These are phyloP conservation scores for Rhodotorula sp. DNA, from an alignment of 1,284 basidiomycete genomes.

Conservation along the genomic window DNA sequence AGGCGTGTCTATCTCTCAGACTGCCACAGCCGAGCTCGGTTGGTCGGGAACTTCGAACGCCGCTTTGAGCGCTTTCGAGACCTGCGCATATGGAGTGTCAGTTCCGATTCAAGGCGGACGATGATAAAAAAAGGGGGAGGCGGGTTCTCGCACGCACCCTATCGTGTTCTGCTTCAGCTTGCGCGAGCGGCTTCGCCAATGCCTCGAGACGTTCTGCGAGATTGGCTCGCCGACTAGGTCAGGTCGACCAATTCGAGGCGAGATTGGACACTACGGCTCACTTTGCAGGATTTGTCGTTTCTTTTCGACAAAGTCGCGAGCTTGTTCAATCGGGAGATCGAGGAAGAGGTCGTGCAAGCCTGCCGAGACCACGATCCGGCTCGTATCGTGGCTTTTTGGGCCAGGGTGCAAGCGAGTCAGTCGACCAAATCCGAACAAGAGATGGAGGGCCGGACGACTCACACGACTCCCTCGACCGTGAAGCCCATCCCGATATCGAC, in stretches of 20 bases:
- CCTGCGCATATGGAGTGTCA: background rate
- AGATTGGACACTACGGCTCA: background rate
- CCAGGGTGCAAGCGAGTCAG: background rate
- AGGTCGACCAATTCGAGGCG: background rate
- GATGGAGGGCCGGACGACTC: background rate
- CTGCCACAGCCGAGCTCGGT: background rate
- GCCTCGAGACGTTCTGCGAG: background rate
- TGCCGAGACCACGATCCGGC: slow-evolving; percentile 6
- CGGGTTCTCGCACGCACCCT: slow-evolving; percentile 10
- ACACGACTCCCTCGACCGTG: slow-evolving; percentile 32
- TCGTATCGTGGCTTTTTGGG: slow-evolving; percentile 10
- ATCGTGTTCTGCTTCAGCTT: slow-evolving; percentile 17
- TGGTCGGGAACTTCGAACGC: slow-evolving; percentile 16
- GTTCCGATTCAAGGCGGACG: no score
- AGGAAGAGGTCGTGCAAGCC: slow-evolving; percentile 29
- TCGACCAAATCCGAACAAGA: background rate
- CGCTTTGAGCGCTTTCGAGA: slow-evolving; percentile 16
- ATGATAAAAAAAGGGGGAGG: no score
- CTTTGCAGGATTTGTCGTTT: slow-evolving; percentile 13
- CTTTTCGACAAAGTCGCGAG: slow-evolving; percentile 15
- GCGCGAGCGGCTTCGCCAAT: slow-evolving; percentile 7
- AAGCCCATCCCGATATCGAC: slow-evolving; percentile 27
- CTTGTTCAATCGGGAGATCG: slow-evolving; percentile 17
- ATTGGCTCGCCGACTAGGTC: background rate
- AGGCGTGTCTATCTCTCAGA: no score